A percentile compares a stretch with the other conserved stretches of the same genome.
phyloP scores from a whole-genome alignment of 2,329 filamentous ascomycete species.

The Pyrenophora teres region DNA sequence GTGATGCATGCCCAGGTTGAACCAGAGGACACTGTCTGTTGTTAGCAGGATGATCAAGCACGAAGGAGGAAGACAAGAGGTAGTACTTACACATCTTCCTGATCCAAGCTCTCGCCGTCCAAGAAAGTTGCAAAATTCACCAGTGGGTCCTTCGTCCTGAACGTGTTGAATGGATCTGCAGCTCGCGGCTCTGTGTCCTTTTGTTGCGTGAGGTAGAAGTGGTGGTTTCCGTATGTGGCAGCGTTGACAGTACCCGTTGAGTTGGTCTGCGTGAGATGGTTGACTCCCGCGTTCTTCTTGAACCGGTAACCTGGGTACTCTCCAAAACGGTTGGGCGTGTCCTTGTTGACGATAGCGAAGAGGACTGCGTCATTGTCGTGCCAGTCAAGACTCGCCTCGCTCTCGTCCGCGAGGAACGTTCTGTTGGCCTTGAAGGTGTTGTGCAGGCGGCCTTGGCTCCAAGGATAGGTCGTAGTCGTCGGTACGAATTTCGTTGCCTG shows the following conservation, averaged over 20 bases:
- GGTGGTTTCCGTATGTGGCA: slow-evolving; percentile 56
- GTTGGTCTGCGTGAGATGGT: slow-evolving; percentile 54
- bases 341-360: slow-evolving; percentile 58
- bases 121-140: slow-evolving; percentile 59
- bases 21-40: slow-evolving; percentile 52
- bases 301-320: slow-evolving; percentile 60
- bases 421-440: slow-evolving; percentile 59
- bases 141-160: slow-evolving; percentile 54
- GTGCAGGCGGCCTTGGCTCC: slow-evolving; percentile 55
- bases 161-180: slow-evolving; percentile 54
- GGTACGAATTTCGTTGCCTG: slow-evolving; percentile 39
- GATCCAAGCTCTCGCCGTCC: slow-evolving; percentile 51
- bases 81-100: slow-evolving; percentile 42
- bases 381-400: slow-evolving; percentile 54
- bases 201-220: slow-evolving; percentile 57
- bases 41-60: background rate
- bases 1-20: slow-evolving; percentile 60
- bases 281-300: slow-evolving; percentile 45
- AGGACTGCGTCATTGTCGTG: slow-evolving; percentile 53
- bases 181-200: slow-evolving; percentile 58
- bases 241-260: slow-evolving; percentile 54
- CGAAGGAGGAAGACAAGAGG: background rate
- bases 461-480: slow-evolving; percentile 56
- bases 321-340: slow-evolving; percentile 56
- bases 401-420: slow-evolving; percentile 45